phyloP scores from a whole-genome alignment of 2,329 filamentous ascomycete species.

The Corinectria fuckeliana region DNA sequence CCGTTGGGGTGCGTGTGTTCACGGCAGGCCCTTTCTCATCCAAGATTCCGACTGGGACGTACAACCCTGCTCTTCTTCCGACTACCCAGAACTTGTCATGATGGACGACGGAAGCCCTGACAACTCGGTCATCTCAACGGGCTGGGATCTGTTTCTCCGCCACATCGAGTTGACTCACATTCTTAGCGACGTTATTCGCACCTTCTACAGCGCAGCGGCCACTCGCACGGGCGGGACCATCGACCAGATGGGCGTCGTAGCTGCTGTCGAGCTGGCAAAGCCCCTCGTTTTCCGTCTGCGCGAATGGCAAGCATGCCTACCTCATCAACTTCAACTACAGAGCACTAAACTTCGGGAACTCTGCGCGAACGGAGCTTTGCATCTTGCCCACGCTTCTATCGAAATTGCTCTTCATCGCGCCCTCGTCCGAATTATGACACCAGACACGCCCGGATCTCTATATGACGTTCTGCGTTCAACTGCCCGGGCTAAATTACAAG shows the following conservation, averaged over 20 bases:
- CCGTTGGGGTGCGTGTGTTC: conserved; percentile 64
- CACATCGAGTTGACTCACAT: conserved; percentile 58
- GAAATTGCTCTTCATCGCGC: conserved; percentile 59
- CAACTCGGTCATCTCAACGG: conserved; percentile 52
- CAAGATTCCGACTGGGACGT: conserved; percentile 62
- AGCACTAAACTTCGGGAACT: conserved; percentile 49
- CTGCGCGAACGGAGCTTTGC: conserved; percentile 52
- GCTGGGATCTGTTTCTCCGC: conserved; percentile 56
- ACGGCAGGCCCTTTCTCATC: conserved; percentile 64
- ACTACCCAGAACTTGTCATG: conserved; percentile 48
- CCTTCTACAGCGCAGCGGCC: conserved; percentile 51
- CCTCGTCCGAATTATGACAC: conserved; percentile 52
- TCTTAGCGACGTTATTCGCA: conserved; percentile 57
- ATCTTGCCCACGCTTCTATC: conserved; percentile 58
- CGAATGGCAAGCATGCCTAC: conserved; percentile 55
- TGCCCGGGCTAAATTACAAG: conserved; percentile 48
- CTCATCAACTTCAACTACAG: conserved; percentile 53
- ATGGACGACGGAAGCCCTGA: conserved; percentile 46
- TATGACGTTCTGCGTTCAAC: conserved; percentile 45
- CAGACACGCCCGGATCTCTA: conserved; percentile 39
- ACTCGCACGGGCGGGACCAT: conserved; percentile 40
- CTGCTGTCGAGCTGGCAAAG: conserved; percentile 44
- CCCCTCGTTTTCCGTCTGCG: conserved; percentile 43
- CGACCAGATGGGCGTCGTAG: conserved; percentile 42
- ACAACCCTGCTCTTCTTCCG: conserved; percentile 41